Percentiles rank a stretch among this genome's conserved stretches.
These are phyloP conservation scores for Suzukiozyma palmioleophila DNA, from an alignment of 1,139 yeast genomes.

Conservation along the genomic window DNA sequence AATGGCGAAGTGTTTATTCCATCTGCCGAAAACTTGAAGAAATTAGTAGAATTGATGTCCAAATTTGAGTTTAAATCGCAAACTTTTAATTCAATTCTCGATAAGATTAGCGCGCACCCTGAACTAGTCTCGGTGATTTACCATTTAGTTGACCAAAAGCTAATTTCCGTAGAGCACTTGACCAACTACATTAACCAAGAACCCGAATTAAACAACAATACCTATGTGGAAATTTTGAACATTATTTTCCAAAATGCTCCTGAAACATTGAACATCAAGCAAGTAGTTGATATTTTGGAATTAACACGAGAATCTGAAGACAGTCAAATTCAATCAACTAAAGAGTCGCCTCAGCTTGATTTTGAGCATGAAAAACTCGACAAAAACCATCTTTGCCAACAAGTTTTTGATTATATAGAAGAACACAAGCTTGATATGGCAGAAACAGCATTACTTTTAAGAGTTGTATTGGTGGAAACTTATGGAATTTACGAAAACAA, in stretches of 20 bases:
- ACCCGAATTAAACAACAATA: not conserved
- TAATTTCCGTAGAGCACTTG: not conserved
- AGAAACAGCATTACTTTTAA: slow-evolving; percentile 22
- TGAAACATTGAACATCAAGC: slow-evolving; percentile 5
- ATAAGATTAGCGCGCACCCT: not conserved
- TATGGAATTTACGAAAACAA: slow-evolving; percentile 34
- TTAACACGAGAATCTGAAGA: slow-evolving; percentile 3
- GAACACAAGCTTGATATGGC: slow-evolving; percentile 21
- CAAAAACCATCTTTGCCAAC: not conserved
- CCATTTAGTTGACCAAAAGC: not conserved
- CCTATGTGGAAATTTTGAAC: not conserved
- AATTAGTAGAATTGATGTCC: slow-evolving; percentile 5
- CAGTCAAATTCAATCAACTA: slow-evolving; percentile 1
- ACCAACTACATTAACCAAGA: not conserved
- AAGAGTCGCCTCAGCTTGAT: no score
- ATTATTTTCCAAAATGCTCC: not conserved
- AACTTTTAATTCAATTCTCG: not conserved
- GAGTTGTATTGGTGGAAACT: slow-evolving; percentile 29
- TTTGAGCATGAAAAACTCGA: not conserved
- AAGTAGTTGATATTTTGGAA: slow-evolving; percentile 3
- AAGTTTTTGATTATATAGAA: slow-evolving; percentile 14
- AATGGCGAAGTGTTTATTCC: slow-evolving; percentile 6
- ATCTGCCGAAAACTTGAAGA: slow-evolving; percentile 7
- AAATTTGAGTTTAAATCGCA: not conserved
- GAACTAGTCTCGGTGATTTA: not conserved